Evolutionary conservation across 2,329 filamentous ascomycete genomes (phyloP).

Genomic region (Penicillium sp.): DNA sequence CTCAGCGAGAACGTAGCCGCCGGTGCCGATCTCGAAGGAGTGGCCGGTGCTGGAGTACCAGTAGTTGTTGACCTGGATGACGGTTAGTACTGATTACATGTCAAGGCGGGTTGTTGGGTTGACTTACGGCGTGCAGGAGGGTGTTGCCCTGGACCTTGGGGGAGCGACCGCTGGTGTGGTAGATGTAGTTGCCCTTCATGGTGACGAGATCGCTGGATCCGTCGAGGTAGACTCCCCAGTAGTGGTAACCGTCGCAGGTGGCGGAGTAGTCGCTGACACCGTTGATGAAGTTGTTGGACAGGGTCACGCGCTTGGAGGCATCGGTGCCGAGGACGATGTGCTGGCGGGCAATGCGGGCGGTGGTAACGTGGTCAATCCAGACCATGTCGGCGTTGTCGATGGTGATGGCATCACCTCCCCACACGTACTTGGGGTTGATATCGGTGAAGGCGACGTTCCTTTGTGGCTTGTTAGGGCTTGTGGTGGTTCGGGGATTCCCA

Average conservation of each 20-base stretch:
- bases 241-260: conserved; percentile 61
- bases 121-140: conserved; percentile 54
- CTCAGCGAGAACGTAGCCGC: conserved; percentile 55
- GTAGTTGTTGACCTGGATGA: conserved; percentile 59
- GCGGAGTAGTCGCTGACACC: conserved; percentile 58
- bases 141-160: conserved; percentile 61
- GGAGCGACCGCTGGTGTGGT: conserved; percentile 59
- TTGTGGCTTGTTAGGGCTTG: background rate
- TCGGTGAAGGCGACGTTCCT: conserved; percentile 57
- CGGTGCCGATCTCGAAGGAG: conserved; percentile 57
- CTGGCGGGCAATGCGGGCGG: conserved; percentile 61
- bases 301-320: conserved; percentile 58
- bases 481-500: background rate
- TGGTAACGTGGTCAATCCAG: conserved; percentile 58
- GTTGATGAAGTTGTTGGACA: conserved; percentile 64
- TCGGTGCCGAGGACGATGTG: conserved; percentile 61
- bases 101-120: background rate
- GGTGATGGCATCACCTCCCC: conserved; percentile 62
- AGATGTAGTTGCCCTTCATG: conserved; percentile 63
- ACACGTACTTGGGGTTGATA: conserved; percentile 61
- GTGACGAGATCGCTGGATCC: conserved; percentile 61
- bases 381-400: conserved; percentile 46
- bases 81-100: background rate
- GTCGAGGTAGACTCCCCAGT: conserved; percentile 62
- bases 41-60: conserved; percentile 58